Percentiles rank a stretch among this genome's conserved stretches.
Evolutionary conservation across 139 green algal genomes (phyloP).

Genomic region (Picochlorum costavermella): DNA sequence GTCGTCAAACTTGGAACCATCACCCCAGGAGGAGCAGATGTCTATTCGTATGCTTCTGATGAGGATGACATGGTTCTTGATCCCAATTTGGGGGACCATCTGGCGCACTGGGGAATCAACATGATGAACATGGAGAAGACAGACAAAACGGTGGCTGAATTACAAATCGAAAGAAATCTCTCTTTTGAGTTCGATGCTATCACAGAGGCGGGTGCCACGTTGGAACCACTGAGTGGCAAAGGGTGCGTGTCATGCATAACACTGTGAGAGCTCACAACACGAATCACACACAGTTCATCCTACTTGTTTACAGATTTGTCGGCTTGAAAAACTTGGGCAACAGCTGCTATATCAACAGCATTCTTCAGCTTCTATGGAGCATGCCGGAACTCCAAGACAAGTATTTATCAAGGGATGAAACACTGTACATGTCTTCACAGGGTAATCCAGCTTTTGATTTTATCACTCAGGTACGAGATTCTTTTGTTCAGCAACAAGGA

Average conservation of each 20-base stretch:
- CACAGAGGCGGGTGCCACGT: conserved; percentile 71
- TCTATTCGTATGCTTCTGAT: conserved; percentile 80
- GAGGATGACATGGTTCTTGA: conserved; percentile 98
- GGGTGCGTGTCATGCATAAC: conserved; percentile 24
- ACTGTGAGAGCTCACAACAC: neutral
- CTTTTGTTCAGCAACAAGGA: no score
- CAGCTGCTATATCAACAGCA: conserved; percentile 91
- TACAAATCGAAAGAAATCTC: conserved; percentile 79
- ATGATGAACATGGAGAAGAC: conserved; percentile 94
- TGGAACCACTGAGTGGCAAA: conserved; percentile 67
- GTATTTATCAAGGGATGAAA: conserved; percentile 48
- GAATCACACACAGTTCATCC: neutral
- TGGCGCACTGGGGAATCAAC: conserved; percentile 97
- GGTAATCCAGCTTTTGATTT: conserved; percentile 57
- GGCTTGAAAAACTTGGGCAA: conserved; percentile 97
- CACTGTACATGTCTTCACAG: conserved; percentile 41
- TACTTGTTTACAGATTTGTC: conserved; percentile 30
- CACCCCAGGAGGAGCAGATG: conserved; percentile 78
- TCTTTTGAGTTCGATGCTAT: conserved; percentile 84
- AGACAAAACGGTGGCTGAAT: conserved; percentile 93
- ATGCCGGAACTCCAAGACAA: conserved; percentile 57
- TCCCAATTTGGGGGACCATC: conserved; percentile 69
- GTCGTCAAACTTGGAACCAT: conserved; percentile 95
- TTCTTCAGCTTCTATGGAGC: conserved; percentile 74
- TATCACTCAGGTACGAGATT: neutral